Evolutionary conservation across 805 yeast species (phyloP).

Genomic region (Tetrapisispora iriomotensis): DNA sequence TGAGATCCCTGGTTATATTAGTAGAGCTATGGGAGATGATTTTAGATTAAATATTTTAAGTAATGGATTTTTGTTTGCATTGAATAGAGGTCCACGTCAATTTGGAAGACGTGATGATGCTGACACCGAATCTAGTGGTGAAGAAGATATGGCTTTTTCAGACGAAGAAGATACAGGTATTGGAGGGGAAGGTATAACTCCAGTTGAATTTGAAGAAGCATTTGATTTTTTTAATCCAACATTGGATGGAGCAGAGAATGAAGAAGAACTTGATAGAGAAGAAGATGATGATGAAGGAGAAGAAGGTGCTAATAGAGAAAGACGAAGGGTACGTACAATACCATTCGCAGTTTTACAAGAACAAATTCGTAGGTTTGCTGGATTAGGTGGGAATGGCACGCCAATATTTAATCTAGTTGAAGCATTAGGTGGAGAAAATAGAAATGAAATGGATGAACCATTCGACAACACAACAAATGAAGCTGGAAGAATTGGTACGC

Average conservation of each 20-base stretch:
- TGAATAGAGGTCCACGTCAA: slow-evolving; percentile 14
- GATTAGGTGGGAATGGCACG: background rate
- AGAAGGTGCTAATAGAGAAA: slow-evolving; percentile 17
- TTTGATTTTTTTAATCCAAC: slow-evolving; percentile 1
- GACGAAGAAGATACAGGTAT: slow-evolving; percentile 14
- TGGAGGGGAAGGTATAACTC: slow-evolving; percentile 11
- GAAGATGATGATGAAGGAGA: slow-evolving; percentile 13
- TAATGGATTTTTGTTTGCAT: slow-evolving; percentile 15
- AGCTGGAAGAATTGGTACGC: background rate
- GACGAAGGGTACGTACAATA: slow-evolving; percentile 6
- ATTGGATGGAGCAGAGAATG: slow-evolving; percentile 4
- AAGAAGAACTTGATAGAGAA: slow-evolving; percentile 7
- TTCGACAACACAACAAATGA: background rate
- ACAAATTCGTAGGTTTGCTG: slow-evolving; percentile 1
- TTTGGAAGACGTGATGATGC: slow-evolving; percentile 11
- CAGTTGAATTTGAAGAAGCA: slow-evolving; percentile 5
- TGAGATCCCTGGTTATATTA: slow-evolving; percentile 41
- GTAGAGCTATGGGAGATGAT: slow-evolving; percentile 31
- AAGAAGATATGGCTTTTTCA: slow-evolving; percentile 7
- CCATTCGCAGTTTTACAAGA: slow-evolving; percentile 1
- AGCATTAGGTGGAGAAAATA: background rate
- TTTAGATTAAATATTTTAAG: slow-evolving; percentile 19
- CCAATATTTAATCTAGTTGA: background rate
- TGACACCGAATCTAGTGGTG: slow-evolving; percentile 11
- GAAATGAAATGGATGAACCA: background rate